Evolutionary conservation across 345 rosid species (phyloP).

Genomic region (Conringia planisiliqua): DNA sequence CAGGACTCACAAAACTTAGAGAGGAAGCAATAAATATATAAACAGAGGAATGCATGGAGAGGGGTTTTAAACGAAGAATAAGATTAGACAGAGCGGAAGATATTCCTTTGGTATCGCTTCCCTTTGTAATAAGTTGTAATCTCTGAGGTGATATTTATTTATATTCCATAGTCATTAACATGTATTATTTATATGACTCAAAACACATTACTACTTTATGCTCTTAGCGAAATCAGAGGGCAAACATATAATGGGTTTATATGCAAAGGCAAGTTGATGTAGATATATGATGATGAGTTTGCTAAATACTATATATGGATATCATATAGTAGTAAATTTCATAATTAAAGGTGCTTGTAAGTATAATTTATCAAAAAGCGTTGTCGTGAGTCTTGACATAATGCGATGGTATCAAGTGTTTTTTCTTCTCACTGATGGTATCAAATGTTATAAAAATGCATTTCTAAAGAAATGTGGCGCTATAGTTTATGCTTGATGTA

Average conservation of each 20-base stretch:
- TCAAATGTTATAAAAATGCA: conserved; percentile 5
- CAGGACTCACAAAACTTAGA: conserved; percentile 17
- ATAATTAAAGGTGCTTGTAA: conserved; percentile 18
- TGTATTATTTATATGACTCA: conserved; percentile 13
- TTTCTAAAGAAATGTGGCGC: conserved; percentile 4
- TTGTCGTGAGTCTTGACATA: conserved; percentile 22
- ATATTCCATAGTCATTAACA: conserved; percentile 39
- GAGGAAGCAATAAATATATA: conserved; percentile 27
- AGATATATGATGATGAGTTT: conserved; percentile 26
- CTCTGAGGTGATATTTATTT: conserved; percentile 28
- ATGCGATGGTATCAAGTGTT: conserved; percentile 19
- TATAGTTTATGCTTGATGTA: conserved; percentile 13
- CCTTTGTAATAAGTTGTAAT: conserved; percentile 34
- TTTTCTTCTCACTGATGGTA: conserved; percentile 22
- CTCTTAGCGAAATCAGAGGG: conserved; percentile 14
- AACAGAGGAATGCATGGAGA: conserved; percentile 24
- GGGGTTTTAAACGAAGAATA: conserved; percentile 19
- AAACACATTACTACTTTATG: conserved; percentile 11
- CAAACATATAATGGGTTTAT: conserved; percentile 4
- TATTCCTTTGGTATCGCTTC: conserved; percentile 61
- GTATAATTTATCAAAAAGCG: conserved; percentile 15
- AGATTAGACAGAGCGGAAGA: conserved; percentile 36
- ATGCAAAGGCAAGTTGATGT: conserved; percentile 20
- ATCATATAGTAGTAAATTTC: conserved; percentile 18
- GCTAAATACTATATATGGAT: conserved; percentile 11